These are phyloP conservation scores for Tephrocybe sp. DNA, from an alignment of 768 basidiomycete species.

Conservation along the genomic window DNA sequence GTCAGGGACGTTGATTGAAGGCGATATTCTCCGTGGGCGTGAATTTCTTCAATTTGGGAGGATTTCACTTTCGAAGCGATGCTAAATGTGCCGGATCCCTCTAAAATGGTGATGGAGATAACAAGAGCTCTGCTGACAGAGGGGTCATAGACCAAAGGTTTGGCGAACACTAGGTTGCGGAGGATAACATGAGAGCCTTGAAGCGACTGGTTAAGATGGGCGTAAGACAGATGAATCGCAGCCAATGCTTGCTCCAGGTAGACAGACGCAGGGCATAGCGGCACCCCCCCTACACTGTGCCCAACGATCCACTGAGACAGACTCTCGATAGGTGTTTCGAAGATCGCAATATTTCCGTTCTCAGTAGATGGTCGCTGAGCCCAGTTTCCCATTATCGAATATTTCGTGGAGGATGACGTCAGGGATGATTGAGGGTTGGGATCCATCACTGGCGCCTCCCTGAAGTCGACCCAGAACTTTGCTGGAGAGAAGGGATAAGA, in stretches of 20 bases:
- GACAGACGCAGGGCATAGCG: slow-evolving; percentile 67
- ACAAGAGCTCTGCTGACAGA: slow-evolving; percentile 32
- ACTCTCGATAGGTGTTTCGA: slow-evolving; percentile 50
- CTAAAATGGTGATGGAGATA: slow-evolving; percentile 37
- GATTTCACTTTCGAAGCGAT: slow-evolving; percentile 40
- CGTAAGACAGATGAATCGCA: slow-evolving; percentile 37
- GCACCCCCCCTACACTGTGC: slow-evolving; percentile 54
- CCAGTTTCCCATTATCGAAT: slow-evolving; percentile 41
- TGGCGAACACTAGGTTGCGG: slow-evolving; percentile 45
- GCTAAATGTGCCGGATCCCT: slow-evolving; percentile 42
- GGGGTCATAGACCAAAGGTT: slow-evolving; percentile 51
- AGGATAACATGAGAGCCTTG: slow-evolving; percentile 39
- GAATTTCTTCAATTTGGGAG: slow-evolving; percentile 15
- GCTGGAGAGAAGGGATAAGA: slow-evolving; percentile 60
- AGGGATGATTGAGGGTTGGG: not conserved
- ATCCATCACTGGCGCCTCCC: slow-evolving; percentile 21
- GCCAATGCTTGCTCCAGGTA: slow-evolving; percentile 59
- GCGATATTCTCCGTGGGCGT: slow-evolving; percentile 34
- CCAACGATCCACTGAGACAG: slow-evolving; percentile 50
- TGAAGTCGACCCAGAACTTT: slow-evolving; percentile 57
- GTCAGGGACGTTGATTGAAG: slow-evolving; percentile 32
- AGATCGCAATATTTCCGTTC: slow-evolving; percentile 41
- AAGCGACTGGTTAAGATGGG: slow-evolving; percentile 24
- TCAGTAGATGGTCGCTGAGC: slow-evolving; percentile 37
- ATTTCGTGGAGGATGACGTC: slow-evolving; percentile 19